Base-by-base conservation (phyloP, 352 stramenopile genomes). In the Chrysophaeum taylorii region DNA sequence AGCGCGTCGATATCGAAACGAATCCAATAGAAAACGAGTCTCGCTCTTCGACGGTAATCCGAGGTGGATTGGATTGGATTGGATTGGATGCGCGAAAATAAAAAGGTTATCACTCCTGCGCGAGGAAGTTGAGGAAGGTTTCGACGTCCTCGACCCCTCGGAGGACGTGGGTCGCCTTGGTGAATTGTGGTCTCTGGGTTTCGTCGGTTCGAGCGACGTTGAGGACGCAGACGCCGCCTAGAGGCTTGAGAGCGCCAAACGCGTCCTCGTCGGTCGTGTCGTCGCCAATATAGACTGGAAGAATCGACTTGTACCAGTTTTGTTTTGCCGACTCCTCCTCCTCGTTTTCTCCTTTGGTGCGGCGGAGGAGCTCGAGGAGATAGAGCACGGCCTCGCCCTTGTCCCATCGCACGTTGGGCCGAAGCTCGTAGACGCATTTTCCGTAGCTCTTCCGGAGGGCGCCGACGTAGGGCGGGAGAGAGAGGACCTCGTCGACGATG, bases 251-350 rank as follows among this genome's bases (percentile, higher is more conserved):
- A 9, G 52, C 52, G 25, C 9, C 4, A 33, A 63, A 63, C 25
- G 52, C 52, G 33, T 63, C 52, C 33, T 92, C 86, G 45, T 92
- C 86, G 27, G 86, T 92, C 23, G 82, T 89, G 52, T 92, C 86
- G 73, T 92, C 86, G 38, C 86, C 86, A 43, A 92, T 90, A 81
- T 91, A 92, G 77, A 92, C 89, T 72, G 86, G 89, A 69, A 85
- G 90, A 16, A 91, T 21, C 39, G 39, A 12, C 18, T 25, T 25
- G 25, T 60, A 60, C n/a, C n/a, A n/a, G n/a, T n/a, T n/a, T n/a
- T n/a, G n/a, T n/a, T n/a, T n/a, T n/a, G n/a, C n/a, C n/a, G n/a
- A n/a, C n/a, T n/a, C n/a, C n/a, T n/a, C n/a, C 25, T 60, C 48
- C 18, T 60, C 48, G 25, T 33, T 33, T 7, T 5, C 5, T 25